These are phyloP conservation scores for Sclerotinia minor DNA, from an alignment of 2,329 filamentous ascomycete genomes.

Conservation along the genomic window DNA sequence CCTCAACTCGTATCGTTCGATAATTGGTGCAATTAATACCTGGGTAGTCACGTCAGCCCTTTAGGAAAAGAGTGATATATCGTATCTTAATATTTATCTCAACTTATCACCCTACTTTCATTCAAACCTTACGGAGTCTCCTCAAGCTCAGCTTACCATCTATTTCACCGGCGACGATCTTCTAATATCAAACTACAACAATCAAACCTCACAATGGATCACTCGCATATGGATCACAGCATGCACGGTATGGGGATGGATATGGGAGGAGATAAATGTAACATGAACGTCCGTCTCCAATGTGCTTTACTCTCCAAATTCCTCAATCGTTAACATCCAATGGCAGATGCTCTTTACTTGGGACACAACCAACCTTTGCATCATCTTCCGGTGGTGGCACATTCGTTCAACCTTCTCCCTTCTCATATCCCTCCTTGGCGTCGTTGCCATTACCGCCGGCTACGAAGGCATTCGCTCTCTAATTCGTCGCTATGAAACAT, in stretches of 20 bases:
- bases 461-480: constrained; percentile 85
- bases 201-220: constrained; percentile 5
- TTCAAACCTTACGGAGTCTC: not conserved
- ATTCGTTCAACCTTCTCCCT: constrained; percentile 73
- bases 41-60: not conserved
- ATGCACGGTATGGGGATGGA: constrained; percentile 51
- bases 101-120: not conserved
- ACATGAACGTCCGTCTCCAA: constrained; percentile 73
- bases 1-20: not conserved
- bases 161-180: not conserved
- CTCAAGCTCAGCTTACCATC: not conserved
- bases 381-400: constrained; percentile 92
- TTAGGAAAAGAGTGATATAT: not conserved
- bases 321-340: not conserved
- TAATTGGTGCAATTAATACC: constrained; percentile 5
- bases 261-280: constrained; percentile 67
- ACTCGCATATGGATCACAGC: constrained; percentile 39
- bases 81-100: not conserved
- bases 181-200: not conserved
- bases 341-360: constrained; percentile 97
- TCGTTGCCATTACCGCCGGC: constrained; percentile 81
- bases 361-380: constrained; percentile 90
- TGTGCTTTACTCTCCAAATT: not conserved
- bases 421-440: constrained; percentile 76
- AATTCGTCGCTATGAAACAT: constrained; percentile 73